Conservation (phyloP, 495 filamentous ascomycete genomes). For the Alectoria sarmentosa region DNA sequence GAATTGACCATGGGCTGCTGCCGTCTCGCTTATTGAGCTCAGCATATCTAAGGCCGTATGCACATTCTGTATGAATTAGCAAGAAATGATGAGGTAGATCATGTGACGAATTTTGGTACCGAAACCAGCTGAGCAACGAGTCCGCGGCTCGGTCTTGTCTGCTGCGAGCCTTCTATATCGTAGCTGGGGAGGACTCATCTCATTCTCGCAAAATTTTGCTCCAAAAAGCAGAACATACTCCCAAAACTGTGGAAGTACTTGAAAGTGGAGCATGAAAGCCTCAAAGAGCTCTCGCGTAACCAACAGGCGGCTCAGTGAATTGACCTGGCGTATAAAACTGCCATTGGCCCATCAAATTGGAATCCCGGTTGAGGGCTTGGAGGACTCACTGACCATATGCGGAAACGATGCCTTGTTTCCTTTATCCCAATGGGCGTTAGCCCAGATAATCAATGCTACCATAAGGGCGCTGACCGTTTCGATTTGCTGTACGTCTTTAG, state of each 20-base stretch:
- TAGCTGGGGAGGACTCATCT: background rate
- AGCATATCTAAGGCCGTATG: background rate
- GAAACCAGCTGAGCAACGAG: no score
- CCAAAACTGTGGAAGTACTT: slow-evolving; percentile 21
- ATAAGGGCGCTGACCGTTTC: slow-evolving; percentile 1
- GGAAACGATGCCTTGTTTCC: background rate
- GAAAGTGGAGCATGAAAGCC: slow-evolving; percentile 13
- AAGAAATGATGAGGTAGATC: background rate
- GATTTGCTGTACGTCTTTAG: background rate
- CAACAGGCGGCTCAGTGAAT: slow-evolving; percentile 24
- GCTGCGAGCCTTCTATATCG: background rate
- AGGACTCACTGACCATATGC: slow-evolving; percentile 1
- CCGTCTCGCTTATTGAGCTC: background rate
- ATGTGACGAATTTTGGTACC: background rate
- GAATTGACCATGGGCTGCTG: background rate
- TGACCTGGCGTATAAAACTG: slow-evolving; percentile 19
- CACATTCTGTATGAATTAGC: background rate
- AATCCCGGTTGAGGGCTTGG: background rate
- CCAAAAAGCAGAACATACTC: slow-evolving; percentile 22
- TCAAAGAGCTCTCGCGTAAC: slow-evolving; percentile 22
- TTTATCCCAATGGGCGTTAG: slow-evolving; percentile 1
- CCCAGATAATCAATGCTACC: background rate
- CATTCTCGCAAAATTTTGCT: background rate
- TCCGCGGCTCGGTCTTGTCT: no score
- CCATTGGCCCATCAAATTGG: background rate